Conservation (phyloP, 805 yeast species). For the Starmerella floricola region DNA sequence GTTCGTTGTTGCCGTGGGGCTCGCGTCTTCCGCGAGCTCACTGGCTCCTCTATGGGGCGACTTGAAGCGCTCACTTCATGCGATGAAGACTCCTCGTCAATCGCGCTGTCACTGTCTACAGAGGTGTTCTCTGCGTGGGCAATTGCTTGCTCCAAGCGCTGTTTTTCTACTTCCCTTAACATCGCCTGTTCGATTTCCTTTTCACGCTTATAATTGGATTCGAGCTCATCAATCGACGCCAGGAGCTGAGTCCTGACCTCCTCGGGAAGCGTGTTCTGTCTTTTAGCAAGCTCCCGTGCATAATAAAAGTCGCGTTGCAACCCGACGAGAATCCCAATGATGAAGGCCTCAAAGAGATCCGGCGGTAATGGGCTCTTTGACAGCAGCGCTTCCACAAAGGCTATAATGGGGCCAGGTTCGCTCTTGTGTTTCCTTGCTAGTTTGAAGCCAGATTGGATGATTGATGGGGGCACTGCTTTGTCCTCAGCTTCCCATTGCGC, state of each 20-base stretch:
- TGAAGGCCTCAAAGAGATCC: conserved; percentile 8
- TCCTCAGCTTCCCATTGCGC: not conserved
- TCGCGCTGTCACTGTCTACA: not conserved
- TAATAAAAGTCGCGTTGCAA: conserved; percentile 14
- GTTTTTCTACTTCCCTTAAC: conserved; percentile 3
- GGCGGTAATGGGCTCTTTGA: conserved; percentile 3
- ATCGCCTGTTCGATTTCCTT: not conserved
- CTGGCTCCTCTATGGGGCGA: too few relatives aligned
- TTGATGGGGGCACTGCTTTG: conserved; percentile 8
- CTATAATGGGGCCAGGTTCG: conserved; percentile 8
- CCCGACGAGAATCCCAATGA: conserved; percentile 3
- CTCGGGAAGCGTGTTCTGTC: not conserved
- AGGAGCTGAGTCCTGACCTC: not conserved
- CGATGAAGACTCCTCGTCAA: not conserved
- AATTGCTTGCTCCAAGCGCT: not conserved
- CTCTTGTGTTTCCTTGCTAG: conserved; percentile 7
- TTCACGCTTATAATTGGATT: not conserved
- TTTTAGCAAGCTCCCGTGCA: conserved; percentile 12
- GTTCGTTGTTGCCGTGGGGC: not conserved
- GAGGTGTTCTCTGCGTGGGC: not conserved
- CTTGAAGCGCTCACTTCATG: too few relatives aligned
- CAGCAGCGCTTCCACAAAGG: conserved; percentile 10
- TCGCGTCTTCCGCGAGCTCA: not conserved
- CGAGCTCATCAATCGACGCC: conserved; percentile 4
- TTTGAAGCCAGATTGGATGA: conserved; percentile 7